Evolutionary conservation across 306 rosid species (phyloP), one percentile per base, ranked within the genome.

Genomic region (Quercus mongolica): DNA sequence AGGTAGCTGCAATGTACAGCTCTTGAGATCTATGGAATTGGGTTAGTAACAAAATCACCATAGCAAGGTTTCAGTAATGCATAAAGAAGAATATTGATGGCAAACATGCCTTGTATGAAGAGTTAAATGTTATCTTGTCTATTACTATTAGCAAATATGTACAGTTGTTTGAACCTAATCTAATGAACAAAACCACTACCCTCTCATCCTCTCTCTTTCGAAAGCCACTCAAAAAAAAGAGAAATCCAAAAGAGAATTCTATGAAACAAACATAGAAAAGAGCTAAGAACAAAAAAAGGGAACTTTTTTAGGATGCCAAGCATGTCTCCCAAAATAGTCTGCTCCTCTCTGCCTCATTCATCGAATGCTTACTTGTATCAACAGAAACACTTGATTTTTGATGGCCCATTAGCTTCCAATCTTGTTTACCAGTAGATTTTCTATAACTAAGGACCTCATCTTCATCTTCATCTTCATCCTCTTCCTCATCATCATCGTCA

Each of bases 251-350:
- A 35, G 63, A 74, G 31, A 67, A 35, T 35, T 33, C 52, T 19
- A 35, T 28, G 17, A 68, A 70, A 57, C 19, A 71, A 19, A 79
- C 62, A 78, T 5, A 44, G 65, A 26, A 25, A 63, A 52, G 35
- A 19, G 26, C 67, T 17, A 46, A 5, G 12, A 51, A 13, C 14
- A 17, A 19, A 26, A 74, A 18, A 67, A 67, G 5, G 1, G 51
- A 72, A 21, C 21, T 4, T 31, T 18, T 30, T 86, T 70, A 91
- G 19, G 99, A 93, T 14, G 98, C 96, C 91, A 95, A 82, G 44
- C 99, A 95, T 83, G 98, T 79, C 81, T 95, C 99, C 99, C 99
- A 95, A 82, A 95, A 95, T 0, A 80, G 76, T 91, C 81, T 86
- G 83, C 84, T 91, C 89, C 89, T 93, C 78, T 95, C 99, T 88